phyloP scores from a whole-genome alignment of 768 basidiomycete genomes.

The Astraeus odoratus region DNA sequence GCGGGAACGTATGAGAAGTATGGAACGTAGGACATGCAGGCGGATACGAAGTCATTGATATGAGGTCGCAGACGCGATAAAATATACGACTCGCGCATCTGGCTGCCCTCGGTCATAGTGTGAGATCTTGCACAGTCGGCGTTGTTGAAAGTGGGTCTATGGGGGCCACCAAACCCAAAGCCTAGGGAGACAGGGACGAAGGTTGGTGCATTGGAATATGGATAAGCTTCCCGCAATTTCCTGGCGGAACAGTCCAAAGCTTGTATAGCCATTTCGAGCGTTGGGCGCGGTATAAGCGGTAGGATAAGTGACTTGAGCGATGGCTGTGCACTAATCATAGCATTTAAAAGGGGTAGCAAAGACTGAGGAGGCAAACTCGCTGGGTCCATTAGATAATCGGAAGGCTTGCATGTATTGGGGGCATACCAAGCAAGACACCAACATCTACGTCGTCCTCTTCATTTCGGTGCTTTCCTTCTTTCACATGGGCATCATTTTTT shows the following conservation, averaged over 20 bases:
- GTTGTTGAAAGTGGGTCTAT: constrained; percentile 23
- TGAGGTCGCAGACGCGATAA: constrained; percentile 67
- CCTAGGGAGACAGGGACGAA: constrained; percentile 31
- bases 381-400: constrained; percentile 26
- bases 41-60: constrained; percentile 69
- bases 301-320: constrained; percentile 64
- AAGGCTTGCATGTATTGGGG: constrained; percentile 1
- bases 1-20: constrained; percentile 65
- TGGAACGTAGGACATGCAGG: constrained; percentile 75
- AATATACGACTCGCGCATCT: constrained; percentile 80
- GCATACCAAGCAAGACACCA: constrained; percentile 72
- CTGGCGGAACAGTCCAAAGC: constrained; percentile 60
- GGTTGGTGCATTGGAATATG: constrained; percentile 55
- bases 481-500: constrained; percentile 37
- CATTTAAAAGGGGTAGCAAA: constrained; percentile 63
- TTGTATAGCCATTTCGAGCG: constrained; percentile 66
- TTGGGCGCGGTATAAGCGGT: constrained; percentile 79
- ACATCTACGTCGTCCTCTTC: constrained; percentile 53
- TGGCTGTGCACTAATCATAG: constrained; percentile 62
- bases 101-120: constrained; percentile 30
- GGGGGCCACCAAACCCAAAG: constrained; percentile 24
- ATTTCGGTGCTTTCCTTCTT: constrained; percentile 40
- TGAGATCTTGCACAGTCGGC: constrained; percentile 21
- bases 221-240: constrained; percentile 76
- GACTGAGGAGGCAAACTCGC: constrained; percentile 77